Evolutionary conservation across 1,284 basidiomycete species (phyloP).

Genomic region (Erythrobasidium hasegawianum): DNA sequence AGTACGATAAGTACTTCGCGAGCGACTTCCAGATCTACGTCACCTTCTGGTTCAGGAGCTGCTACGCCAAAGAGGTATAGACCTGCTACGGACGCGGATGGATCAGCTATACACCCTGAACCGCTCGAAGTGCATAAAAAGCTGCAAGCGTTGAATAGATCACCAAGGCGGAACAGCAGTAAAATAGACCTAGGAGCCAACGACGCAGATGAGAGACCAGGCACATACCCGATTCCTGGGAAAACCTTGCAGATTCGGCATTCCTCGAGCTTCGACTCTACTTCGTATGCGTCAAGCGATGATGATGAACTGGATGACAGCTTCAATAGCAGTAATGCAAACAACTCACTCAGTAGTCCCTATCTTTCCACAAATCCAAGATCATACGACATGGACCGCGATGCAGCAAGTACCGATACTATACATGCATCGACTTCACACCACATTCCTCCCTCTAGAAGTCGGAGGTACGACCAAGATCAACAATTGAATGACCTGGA

Average conservation of each 20-base stretch:
- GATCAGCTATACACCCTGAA: neutral
- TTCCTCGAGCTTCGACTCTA: conserved; percentile 22
- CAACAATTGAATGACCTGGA: neutral
- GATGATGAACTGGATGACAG: conserved; percentile 7
- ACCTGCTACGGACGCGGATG: neutral
- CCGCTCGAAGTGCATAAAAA: neutral
- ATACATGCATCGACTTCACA: too few species aligned
- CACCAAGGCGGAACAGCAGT: neutral
- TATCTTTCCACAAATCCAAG: too few species aligned
- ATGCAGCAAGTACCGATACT: too few species aligned
- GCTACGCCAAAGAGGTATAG: neutral
- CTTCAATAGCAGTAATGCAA: too few species aligned
- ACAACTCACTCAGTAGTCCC: too few species aligned
- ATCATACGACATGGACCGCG: too few species aligned
- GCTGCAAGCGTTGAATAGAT: neutral
- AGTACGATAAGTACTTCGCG: neutral
- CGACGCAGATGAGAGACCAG: neutral
- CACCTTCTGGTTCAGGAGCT: neutral
- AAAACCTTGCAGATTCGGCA: conserved; percentile 27
- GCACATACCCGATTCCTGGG: neutral
- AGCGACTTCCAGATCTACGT: neutral
- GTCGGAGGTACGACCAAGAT: too few species aligned
- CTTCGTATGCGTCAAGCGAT: conserved; percentile 14
- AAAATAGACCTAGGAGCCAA: neutral
- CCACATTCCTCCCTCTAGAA: too few species aligned